phyloP scores from a whole-genome alignment of 495 filamentous ascomycete species.

The Penicillium waksmanii region DNA sequence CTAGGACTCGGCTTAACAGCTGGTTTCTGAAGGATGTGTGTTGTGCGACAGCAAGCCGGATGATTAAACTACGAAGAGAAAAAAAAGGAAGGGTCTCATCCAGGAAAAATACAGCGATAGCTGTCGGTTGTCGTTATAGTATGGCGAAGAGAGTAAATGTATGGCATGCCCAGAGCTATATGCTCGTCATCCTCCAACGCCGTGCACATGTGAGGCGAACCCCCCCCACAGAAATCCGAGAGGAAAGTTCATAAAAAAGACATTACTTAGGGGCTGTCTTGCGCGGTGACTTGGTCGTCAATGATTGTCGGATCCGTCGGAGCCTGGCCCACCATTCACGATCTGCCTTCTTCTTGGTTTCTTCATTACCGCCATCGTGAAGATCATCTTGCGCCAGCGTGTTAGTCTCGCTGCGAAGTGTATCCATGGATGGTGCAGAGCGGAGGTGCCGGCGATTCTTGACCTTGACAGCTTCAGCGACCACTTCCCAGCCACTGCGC shows the following conservation, averaged over 20 bases:
- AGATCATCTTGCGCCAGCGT: constrained; percentile 34
- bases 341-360: constrained; percentile 47
- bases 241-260: neutral
- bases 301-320: constrained; percentile 50
- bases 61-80: no score
- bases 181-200: neutral
- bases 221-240: neutral
- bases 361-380: constrained; percentile 35
- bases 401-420: constrained; percentile 27
- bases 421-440: constrained; percentile 30
- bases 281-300: constrained; percentile 46
- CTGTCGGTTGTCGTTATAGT: no score
- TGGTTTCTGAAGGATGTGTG: no score
- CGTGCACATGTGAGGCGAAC: neutral
- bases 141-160: no score
- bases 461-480: constrained; percentile 44
- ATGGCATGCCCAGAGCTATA: neutral
- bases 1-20: no score
- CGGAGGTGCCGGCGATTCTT: constrained; percentile 43
- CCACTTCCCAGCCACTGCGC: constrained; percentile 51
- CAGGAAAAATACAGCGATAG: no score
- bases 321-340: constrained; percentile 58
- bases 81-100: no score
- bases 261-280: constrained; percentile 26
- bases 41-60: no score